These are phyloP conservation scores for Amoebophrya sp. DNA, from an alignment of 169 alveolate genomes.

Conservation along the genomic window DNA sequence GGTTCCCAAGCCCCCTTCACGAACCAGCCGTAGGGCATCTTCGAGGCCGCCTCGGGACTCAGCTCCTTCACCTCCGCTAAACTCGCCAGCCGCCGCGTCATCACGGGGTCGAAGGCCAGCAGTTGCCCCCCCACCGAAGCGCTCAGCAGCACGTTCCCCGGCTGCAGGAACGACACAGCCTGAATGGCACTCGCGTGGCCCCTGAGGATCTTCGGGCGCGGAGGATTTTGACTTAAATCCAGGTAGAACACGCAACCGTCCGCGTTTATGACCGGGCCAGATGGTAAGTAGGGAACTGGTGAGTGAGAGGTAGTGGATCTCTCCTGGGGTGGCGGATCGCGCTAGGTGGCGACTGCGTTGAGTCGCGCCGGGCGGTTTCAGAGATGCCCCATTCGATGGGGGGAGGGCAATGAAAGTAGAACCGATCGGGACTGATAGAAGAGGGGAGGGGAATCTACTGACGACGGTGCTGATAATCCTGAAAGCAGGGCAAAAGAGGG, in stretches of 20 bases:
- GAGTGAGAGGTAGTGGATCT: no score
- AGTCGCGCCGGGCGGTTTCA: no score
- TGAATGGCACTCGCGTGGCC: not conserved
- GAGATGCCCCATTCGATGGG: no score
- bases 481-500: no score
- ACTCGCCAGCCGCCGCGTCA: not conserved
- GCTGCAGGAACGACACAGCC: not conserved
- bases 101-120: not conserved
- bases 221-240: not conserved
- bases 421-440: no score
- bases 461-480: no score
- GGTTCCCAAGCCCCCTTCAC: not conserved
- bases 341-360: no score
- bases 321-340: no score
- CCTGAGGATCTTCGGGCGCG: not conserved
- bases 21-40: not conserved
- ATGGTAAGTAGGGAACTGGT: no score
- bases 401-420: no score
- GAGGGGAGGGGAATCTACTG: no score
- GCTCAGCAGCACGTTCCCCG: not conserved
- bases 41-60: not conserved
- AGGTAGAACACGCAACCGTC: not conserved
- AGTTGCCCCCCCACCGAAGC: not conserved
- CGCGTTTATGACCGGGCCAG: no score
- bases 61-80: not conserved